phyloP scores from a whole-genome alignment of 306 rosid genomes.

The Carpinus fangiana region DNA sequence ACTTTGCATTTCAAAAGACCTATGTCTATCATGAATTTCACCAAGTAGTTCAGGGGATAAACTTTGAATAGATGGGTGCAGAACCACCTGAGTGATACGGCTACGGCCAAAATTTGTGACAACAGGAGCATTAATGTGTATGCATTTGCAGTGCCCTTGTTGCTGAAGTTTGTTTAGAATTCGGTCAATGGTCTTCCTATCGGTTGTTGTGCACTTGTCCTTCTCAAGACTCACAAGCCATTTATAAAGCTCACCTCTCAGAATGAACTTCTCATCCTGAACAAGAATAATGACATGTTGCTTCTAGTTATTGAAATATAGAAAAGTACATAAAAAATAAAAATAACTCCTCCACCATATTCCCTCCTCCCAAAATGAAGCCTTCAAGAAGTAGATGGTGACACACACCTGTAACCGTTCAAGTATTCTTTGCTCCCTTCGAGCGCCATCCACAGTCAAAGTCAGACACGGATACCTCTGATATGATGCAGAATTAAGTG shows the following conservation, averaged over 20 bases:
- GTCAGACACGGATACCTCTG: constrained; percentile 50
- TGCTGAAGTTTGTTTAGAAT: constrained; percentile 70
- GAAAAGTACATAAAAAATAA: constrained; percentile 24
- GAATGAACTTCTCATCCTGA: constrained; percentile 75
- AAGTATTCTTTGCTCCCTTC: constrained; percentile 79
- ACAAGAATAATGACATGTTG: constrained; percentile 15
- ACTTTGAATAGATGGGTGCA: constrained; percentile 70
- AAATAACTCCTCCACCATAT: constrained; percentile 1
- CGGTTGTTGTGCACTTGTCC: constrained; percentile 57
- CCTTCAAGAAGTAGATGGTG: constrained; percentile 20
- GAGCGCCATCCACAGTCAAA: constrained; percentile 45
- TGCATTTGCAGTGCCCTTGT: constrained; percentile 65
- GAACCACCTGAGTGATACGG: constrained; percentile 51
- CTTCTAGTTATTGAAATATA: constrained; percentile 13
- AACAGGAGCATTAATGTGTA: constrained; percentile 61
- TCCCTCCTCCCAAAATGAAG: constrained; percentile 5
- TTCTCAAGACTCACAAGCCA: constrained; percentile 78
- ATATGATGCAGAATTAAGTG: constrained; percentile 38
- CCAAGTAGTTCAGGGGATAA: constrained; percentile 66
- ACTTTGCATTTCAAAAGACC: constrained; percentile 66
- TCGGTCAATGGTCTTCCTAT: constrained; percentile 75
- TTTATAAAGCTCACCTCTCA: constrained; percentile 70
- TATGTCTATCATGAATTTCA: constrained; percentile 68
- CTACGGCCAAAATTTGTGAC: constrained; percentile 59
- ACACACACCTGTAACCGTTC: constrained; percentile 70